Conservation (phyloP, 2,329 filamentous ascomycete genomes). For the Ophiosphaerella herpotricha region DNA sequence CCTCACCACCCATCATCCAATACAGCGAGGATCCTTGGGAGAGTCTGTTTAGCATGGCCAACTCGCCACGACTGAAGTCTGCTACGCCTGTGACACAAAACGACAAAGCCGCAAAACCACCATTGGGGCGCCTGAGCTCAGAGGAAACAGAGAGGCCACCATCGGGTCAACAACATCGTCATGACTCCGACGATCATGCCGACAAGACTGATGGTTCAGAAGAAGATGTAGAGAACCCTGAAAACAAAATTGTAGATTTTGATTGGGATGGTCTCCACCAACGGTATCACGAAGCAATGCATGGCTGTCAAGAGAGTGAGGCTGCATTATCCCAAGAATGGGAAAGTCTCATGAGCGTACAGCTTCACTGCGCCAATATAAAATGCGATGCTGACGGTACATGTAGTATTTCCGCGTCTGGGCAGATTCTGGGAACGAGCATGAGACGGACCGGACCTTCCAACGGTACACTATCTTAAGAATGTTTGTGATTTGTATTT, state of each 20-base stretch:
- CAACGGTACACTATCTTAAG: conserved; percentile 63
- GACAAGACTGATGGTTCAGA: conserved; percentile 10
- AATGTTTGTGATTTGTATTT: background rate
- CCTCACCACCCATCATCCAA: conserved; percentile 16
- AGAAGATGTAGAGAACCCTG: conserved; percentile 34
- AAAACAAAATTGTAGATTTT: conserved; percentile 57
- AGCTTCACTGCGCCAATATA: background rate
- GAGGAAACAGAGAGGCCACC: conserved; percentile 33
- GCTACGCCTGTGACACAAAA: conserved; percentile 16
- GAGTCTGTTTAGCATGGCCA: conserved; percentile 19
- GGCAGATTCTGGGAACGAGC: conserved; percentile 71
- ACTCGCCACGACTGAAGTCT: conserved; percentile 5
- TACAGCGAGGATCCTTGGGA: conserved; percentile 2
- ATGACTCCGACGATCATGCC: conserved; percentile 12
- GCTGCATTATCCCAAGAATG: conserved; percentile 69
- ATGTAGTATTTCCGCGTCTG: conserved; percentile 78
- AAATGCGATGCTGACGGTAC: background rate
- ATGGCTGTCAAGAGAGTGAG: conserved; percentile 67
- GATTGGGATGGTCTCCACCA: conserved; percentile 79
- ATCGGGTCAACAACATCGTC: conserved; percentile 26
- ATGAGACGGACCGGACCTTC: conserved; percentile 76
- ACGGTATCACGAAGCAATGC: conserved; percentile 69
- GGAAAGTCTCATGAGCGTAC: conserved; percentile 52
- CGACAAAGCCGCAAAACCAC: conserved; percentile 6
- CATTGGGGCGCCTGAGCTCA: conserved; percentile 18